Evolutionary conservation across 768 basidiomycete genomes (phyloP).

Genomic region (Leccinum disarticulatum): DNA sequence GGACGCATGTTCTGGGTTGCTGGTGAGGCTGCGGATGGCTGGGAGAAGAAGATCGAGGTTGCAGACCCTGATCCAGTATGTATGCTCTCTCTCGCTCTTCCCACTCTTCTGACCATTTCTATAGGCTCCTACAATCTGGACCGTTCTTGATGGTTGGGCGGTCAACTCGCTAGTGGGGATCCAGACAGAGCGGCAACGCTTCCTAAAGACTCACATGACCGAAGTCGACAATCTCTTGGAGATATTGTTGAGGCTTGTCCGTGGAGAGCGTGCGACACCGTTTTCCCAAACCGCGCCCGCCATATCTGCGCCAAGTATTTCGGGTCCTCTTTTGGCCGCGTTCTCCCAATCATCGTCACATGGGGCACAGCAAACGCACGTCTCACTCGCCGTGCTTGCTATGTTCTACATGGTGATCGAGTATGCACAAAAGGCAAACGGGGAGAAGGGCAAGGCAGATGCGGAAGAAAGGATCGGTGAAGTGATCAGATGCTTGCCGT

Average conservation of each 20-base stretch:
- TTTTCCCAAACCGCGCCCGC: constrained; percentile 63
- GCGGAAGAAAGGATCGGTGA: constrained; percentile 80
- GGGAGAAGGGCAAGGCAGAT: constrained; percentile 65
- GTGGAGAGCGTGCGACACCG: constrained; percentile 79
- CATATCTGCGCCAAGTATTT: constrained; percentile 60
- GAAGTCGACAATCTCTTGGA: constrained; percentile 89
- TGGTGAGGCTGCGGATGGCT: constrained; percentile 81
- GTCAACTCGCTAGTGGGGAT: constrained; percentile 78
- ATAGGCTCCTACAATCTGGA: constrained; percentile 90
- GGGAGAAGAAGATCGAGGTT: constrained; percentile 92
- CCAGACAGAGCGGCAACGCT: constrained; percentile 76
- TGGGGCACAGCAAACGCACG: constrained; percentile 88
- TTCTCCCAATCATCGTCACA: constrained; percentile 76
- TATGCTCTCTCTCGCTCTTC: constrained; percentile 14
- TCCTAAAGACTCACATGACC: constrained; percentile 84
- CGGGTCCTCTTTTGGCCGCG: constrained; percentile 70
- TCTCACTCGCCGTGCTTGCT: constrained; percentile 89
- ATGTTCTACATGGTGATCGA: constrained; percentile 84
- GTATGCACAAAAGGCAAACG: constrained; percentile 71
- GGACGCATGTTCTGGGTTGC: constrained; percentile 86
- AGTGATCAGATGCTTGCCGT: constrained; percentile 86
- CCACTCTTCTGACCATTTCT: constrained; percentile 4
- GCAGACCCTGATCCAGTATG: constrained; percentile 93
- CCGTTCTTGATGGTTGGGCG: constrained; percentile 88
- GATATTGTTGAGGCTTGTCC: constrained; percentile 87